Conservation (phyloP, 2,329 filamentous ascomycete genomes). For the Lachnellula suecica region DNA sequence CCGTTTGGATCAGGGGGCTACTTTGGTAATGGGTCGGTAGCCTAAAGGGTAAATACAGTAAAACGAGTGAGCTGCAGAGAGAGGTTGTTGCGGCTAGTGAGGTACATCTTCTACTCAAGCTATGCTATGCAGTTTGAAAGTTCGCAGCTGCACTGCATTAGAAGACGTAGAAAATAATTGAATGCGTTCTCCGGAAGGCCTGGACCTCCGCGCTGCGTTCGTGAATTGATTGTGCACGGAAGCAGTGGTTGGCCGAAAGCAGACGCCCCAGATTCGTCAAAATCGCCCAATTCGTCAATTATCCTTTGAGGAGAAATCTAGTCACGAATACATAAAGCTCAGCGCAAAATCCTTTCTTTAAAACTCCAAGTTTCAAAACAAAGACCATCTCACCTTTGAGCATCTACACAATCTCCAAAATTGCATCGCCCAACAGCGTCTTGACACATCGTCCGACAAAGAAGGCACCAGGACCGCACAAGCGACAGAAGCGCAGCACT, state of each 20-base stretch:
- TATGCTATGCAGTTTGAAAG: neutral
- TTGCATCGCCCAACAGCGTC: conserved; percentile 19
- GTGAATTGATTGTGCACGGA: conserved; percentile 18
- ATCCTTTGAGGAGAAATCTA: conserved; percentile 16
- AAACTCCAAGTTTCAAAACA: conserved; percentile 24
- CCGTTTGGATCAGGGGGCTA: neutral
- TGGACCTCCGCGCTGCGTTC: conserved; percentile 2
- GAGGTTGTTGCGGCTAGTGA: neutral
- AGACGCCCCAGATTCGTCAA: conserved; percentile 22
- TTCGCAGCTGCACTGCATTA: neutral
- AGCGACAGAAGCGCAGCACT: conserved; percentile 22
- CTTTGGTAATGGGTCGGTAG: conserved; percentile 8
- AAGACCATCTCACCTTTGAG: conserved; percentile 24
- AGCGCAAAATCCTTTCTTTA: conserved; percentile 27
- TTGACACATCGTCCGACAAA: conserved; percentile 28
- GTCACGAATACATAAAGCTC: conserved; percentile 32
- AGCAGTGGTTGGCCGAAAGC: conserved; percentile 32
- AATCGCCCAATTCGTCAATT: conserved; percentile 24
- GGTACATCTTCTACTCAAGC: no score
- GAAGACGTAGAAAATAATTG: neutral
- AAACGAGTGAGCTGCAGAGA: neutral
- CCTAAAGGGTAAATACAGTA: neutral
- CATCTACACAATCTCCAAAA: conserved; percentile 7
- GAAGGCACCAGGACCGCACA: conserved; percentile 19
- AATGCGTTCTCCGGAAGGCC: conserved; percentile 5